Evolutionary conservation across 805 yeast genomes (phyloP).

Genomic region (Ogataea siamensis): DNA sequence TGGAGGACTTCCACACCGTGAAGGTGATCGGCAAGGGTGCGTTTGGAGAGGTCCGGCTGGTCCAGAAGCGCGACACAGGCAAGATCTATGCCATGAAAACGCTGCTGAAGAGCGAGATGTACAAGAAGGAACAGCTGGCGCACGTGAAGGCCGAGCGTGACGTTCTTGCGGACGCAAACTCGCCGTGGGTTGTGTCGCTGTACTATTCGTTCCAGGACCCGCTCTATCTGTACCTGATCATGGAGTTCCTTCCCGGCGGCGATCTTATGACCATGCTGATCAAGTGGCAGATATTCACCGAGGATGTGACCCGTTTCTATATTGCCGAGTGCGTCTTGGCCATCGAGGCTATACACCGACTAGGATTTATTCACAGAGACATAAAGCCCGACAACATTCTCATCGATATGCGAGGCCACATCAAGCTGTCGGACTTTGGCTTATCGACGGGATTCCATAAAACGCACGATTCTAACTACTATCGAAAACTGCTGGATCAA

Average conservation of each 20-base stretch:
- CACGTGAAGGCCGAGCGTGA: slow-evolving; percentile 96
- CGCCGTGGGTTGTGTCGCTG: slow-evolving; percentile 85
- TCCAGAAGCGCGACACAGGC: slow-evolving; percentile 89
- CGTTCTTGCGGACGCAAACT: slow-evolving; percentile 85
- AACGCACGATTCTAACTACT: slow-evolving; percentile 87
- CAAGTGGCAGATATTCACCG: slow-evolving; percentile 91
- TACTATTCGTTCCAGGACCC: slow-evolving; percentile 82
- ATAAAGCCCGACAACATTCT: slow-evolving; percentile 93
- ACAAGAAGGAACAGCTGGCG: slow-evolving; percentile 88
- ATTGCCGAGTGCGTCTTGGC: slow-evolving; percentile 97
- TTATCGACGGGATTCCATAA: slow-evolving; percentile 88
- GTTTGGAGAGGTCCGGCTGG: slow-evolving; percentile 94
- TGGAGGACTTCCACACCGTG: slow-evolving; percentile 85
- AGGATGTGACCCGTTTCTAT: slow-evolving; percentile 88
- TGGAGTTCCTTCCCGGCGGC: slow-evolving; percentile 84
- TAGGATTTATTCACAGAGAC: slow-evolving; percentile 95
- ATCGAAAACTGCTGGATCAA: slow-evolving; percentile 75
- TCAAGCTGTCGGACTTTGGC: slow-evolving; percentile 71
- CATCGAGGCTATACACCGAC: slow-evolving; percentile 87
- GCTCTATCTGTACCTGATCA: slow-evolving; percentile 69
- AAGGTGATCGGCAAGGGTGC: slow-evolving; percentile 96
- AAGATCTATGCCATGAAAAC: slow-evolving; percentile 95
- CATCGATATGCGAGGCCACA: slow-evolving; percentile 63
- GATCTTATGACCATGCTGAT: slow-evolving; percentile 93
- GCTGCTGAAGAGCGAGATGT: slow-evolving; percentile 85